These are phyloP conservation scores for Bryoglossum gracile DNA, from an alignment of 495 filamentous ascomycete species.

Conservation along the genomic window DNA sequence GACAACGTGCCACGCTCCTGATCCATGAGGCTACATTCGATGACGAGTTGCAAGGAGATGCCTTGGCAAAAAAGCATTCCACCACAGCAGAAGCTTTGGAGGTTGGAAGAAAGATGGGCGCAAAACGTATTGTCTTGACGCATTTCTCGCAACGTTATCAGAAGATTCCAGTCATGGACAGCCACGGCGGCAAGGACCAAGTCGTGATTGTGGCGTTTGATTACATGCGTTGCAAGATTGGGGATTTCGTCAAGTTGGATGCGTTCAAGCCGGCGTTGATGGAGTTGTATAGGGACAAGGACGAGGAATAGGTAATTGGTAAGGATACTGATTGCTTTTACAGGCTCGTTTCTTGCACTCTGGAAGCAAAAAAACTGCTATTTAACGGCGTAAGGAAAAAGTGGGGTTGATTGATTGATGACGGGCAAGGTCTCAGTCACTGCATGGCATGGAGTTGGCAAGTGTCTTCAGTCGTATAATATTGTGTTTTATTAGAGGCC, in stretches of 20 bases:
- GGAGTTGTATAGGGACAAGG: conserved; percentile 50
- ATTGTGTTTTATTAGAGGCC: conserved; percentile 3
- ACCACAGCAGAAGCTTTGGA: conserved; percentile 78
- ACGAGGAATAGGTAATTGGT: conserved; percentile 16
- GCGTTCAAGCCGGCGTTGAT: conserved; percentile 65
- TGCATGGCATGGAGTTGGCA: conserved; percentile 1
- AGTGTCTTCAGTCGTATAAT: neutral
- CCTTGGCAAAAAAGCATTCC: conserved; percentile 80
- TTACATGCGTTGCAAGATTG: conserved; percentile 74
- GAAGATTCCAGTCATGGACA: conserved; percentile 58
- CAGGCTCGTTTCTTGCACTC: too few species aligned
- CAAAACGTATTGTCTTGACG: conserved; percentile 69
- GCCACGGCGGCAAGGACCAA: conserved; percentile 28
- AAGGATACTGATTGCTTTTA: too few species aligned
- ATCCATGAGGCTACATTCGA: conserved; percentile 97
- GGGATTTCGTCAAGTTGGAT: conserved; percentile 72
- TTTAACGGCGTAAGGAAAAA: neutral
- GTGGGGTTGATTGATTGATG: neutral
- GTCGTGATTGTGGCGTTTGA: conserved; percentile 81
- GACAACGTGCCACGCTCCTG: conserved; percentile 66
- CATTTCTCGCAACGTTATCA: conserved; percentile 97
- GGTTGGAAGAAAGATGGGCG: conserved; percentile 70
- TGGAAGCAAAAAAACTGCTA: too few species aligned
- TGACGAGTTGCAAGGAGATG: conserved; percentile 69
- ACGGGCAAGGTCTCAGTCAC: neutral